Conservation (phyloP, 2,329 filamentous ascomycete genomes). For the Ceratocystis eucalypticola region DNA sequence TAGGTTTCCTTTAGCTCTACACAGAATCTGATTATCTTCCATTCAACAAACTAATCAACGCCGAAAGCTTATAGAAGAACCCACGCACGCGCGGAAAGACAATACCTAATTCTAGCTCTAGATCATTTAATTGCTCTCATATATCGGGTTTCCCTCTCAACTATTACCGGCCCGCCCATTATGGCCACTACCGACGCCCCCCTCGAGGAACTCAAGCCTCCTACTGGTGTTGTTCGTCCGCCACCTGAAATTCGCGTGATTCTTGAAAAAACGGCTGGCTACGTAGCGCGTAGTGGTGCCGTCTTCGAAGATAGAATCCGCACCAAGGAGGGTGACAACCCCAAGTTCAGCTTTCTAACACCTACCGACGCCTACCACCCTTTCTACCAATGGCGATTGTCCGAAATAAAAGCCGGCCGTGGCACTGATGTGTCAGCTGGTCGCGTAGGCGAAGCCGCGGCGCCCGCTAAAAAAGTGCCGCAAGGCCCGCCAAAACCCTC, state of each 20-base stretch:
- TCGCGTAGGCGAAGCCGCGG: constrained; percentile 48
- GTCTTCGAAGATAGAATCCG: constrained; percentile 73
- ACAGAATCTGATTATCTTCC: not conserved
- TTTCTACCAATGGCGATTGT: constrained; percentile 83
- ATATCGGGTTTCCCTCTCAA: not conserved
- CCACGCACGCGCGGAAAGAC: not conserved
- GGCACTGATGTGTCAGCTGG: constrained; percentile 69
- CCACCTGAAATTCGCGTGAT: constrained; percentile 74
- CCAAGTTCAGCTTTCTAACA: constrained; percentile 84
- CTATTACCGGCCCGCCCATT: not conserved
- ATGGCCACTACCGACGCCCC: constrained; percentile 30
- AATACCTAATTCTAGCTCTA: not conserved
- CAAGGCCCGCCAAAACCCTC: constrained; percentile 73
- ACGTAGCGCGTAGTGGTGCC: constrained; percentile 56
- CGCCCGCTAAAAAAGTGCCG: constrained; percentile 45
- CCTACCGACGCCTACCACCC: constrained; percentile 68
- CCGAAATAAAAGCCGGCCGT: constrained; percentile 71
- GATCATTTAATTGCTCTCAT: not conserved
- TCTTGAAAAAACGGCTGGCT: constrained; percentile 90
- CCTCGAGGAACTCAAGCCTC: constrained; percentile 61
- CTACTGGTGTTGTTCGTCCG: constrained; percentile 71
- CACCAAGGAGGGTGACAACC: constrained; percentile 67
- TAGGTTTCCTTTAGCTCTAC: not conserved
- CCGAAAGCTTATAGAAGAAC: not conserved
- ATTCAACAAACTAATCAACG: not conserved